Evolutionary conservation across 345 rosid genomes (phyloP).

Genomic region (Ricinus communis): DNA sequence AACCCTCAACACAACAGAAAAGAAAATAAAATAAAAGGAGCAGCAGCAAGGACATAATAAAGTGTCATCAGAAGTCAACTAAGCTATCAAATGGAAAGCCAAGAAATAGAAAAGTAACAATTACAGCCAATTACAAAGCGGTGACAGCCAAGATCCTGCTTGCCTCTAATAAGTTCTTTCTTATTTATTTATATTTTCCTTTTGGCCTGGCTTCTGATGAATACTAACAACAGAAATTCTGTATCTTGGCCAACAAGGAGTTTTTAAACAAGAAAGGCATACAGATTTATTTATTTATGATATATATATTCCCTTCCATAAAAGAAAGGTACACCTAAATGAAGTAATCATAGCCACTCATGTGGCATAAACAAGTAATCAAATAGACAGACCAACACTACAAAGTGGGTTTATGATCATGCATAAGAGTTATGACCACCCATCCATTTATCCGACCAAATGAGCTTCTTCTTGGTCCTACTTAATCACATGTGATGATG

Average conservation of each 20-base stretch:
- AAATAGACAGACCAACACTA: slow-evolving; percentile 3
- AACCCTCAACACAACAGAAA: too few relatives aligned
- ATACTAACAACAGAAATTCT: neutral
- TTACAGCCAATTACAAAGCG: slow-evolving; percentile 6
- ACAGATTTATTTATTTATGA: too few relatives aligned
- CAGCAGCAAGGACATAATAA: neutral
- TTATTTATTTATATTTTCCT: too few relatives aligned
- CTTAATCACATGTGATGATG: neutral
- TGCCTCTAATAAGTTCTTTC: too few relatives aligned
- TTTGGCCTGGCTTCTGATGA: too few relatives aligned
- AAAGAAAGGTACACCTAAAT: neutral
- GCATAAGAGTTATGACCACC: too few relatives aligned
- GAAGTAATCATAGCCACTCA: neutral
- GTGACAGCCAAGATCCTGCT: slow-evolving; percentile 5
- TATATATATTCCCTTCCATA: neutral
- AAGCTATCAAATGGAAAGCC: neutral
- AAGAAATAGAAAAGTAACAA: neutral
- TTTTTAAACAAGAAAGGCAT: too few relatives aligned
- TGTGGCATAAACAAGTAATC: slow-evolving; percentile 2
- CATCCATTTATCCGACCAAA: too few relatives aligned
- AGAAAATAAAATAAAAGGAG: too few relatives aligned
- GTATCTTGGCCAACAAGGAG: too few relatives aligned
- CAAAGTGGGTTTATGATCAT: neutral
- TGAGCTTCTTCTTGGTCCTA: slow-evolving; percentile 13
- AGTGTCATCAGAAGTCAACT: neutral